Evolutionary conservation across 805 yeast genomes (phyloP).

Genomic region (Saccharomycopsis microspora): DNA sequence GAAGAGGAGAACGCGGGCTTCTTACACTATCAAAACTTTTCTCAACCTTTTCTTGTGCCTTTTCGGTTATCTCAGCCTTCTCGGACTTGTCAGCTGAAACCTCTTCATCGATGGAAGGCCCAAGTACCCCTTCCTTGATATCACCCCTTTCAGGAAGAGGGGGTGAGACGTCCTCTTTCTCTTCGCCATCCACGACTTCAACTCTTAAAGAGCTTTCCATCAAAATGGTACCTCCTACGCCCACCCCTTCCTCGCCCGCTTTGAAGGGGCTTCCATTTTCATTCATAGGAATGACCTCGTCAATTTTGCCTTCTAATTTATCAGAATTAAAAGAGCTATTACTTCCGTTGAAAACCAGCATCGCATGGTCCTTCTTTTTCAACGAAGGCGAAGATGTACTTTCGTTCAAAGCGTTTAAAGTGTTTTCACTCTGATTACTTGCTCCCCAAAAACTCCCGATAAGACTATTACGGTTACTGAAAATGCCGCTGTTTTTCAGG

Average conservation of each 20-base stretch:
- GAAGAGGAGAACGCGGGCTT: too few relatives aligned
- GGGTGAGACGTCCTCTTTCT: not conserved
- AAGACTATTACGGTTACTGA: conserved; percentile 13
- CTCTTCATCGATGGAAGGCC: too few relatives aligned
- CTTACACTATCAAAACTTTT: too few relatives aligned
- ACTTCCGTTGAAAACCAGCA: conserved; percentile 6
- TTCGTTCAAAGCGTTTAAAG: not conserved
- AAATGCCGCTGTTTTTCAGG: conserved; percentile 1
- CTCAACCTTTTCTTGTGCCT: too few relatives aligned
- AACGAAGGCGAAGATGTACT: not conserved
- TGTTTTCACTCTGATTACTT: not conserved
- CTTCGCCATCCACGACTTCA: conserved; percentile 2
- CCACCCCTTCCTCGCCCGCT: not conserved
- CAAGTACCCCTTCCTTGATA: not conserved
- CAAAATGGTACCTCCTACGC: too few relatives aligned
- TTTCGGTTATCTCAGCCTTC: too few relatives aligned
- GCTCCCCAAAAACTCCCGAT: conserved; percentile 14
- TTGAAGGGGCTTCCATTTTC: not conserved
- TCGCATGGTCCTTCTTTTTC: not conserved
- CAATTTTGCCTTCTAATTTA: conserved; percentile 10
- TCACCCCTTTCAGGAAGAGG: not conserved
- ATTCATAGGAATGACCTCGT: conserved; percentile 6
- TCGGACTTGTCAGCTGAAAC: too few relatives aligned
- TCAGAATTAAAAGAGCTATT: conserved; percentile 6
- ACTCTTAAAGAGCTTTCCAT: not conserved